phyloP scores from a whole-genome alignment of 2,329 filamentous ascomycete genomes.

The Colletotrichum sp. region DNA sequence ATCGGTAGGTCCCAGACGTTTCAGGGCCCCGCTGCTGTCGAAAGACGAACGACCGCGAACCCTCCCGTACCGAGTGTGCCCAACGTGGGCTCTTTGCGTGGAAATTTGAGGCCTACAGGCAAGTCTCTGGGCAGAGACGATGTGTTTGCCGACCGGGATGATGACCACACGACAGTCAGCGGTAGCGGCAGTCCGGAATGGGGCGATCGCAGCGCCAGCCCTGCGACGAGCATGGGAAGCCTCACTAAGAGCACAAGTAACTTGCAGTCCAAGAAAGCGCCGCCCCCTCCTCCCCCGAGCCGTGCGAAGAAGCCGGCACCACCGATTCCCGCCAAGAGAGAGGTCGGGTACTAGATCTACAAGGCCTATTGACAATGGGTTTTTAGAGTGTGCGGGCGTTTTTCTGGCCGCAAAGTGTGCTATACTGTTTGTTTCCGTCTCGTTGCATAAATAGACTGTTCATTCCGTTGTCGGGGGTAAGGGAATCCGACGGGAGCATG shows the following conservation, averaged over 20 bases:
- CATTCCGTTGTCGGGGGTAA: not conserved
- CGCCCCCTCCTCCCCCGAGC: constrained; percentile 51
- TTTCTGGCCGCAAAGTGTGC: not conserved
- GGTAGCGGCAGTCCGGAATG: constrained; percentile 58
- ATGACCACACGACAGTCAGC: constrained; percentile 55
- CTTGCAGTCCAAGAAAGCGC: constrained; percentile 40
- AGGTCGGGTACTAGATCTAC: constrained; percentile 30
- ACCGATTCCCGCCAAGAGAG: constrained; percentile 39
- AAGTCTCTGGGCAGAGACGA: constrained; percentile 43
- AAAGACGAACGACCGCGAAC: constrained; percentile 16
- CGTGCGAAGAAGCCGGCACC: constrained; percentile 60
- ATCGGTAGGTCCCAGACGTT: constrained; percentile 44
- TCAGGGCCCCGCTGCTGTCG: constrained; percentile 29
- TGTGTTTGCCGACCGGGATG: constrained; percentile 50
- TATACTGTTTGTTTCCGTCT: not conserved
- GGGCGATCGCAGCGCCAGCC: constrained; percentile 56
- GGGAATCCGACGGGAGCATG: constrained; percentile 6
- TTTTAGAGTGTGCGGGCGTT: not conserved
- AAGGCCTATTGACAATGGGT: not conserved
- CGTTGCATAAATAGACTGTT: constrained; percentile 19
- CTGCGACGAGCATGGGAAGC: constrained; percentile 61
- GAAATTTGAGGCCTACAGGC: constrained; percentile 50
- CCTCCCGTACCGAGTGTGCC: constrained; percentile 16
- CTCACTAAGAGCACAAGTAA: constrained; percentile 48
- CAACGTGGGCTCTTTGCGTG: constrained; percentile 42